Evolutionary conservation across 495 filamentous ascomycete species (phyloP).

Genomic region (Hypoxylon crocopeplum): DNA sequence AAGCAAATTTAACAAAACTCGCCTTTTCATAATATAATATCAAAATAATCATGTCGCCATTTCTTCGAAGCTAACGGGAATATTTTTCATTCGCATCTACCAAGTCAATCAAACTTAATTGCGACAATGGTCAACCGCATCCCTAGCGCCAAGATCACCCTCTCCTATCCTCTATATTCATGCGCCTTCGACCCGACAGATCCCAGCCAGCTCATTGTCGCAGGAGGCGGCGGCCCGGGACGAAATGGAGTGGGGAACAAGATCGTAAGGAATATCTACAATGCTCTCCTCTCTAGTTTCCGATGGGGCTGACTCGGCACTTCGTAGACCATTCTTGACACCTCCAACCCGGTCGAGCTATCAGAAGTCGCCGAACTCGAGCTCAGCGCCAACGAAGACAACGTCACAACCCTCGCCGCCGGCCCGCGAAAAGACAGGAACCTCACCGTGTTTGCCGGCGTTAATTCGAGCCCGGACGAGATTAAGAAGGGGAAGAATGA

Average conservation of each 20-base stretch:
- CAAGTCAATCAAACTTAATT: conserved; percentile 10
- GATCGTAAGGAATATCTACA: conserved; percentile 62
- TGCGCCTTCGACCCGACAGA: conserved; percentile 88
- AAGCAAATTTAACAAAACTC: too few species aligned
- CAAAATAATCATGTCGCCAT: too few species aligned
- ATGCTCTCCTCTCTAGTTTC: neutral
- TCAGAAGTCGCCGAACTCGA: conserved; percentile 74
- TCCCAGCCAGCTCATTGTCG: conserved; percentile 78
- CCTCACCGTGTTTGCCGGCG: conserved; percentile 76
- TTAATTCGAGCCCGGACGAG: conserved; percentile 80
- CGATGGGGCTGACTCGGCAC: conserved; percentile 27
- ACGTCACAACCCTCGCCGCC: conserved; percentile 80
- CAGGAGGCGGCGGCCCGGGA: conserved; percentile 86
- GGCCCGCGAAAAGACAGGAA: conserved; percentile 61
- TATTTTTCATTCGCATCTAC: conserved; percentile 3
- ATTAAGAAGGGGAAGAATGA: conserved; percentile 80
- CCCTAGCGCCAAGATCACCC: conserved; percentile 63
- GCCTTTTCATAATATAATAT: too few species aligned
- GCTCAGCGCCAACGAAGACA: conserved; percentile 88
- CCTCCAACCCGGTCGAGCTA: conserved; percentile 64
- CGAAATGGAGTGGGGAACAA: conserved; percentile 89
- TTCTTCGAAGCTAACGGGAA: too few species aligned
- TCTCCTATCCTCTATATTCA: conserved; percentile 88
- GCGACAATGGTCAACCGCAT: conserved; percentile 40
- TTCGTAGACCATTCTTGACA: conserved; percentile 71